A percentile compares a stretch with the other conserved stretches of the same genome.
phyloP scores from a whole-genome alignment of 805 yeast genomes.

The Candida manassasensis region DNA sequence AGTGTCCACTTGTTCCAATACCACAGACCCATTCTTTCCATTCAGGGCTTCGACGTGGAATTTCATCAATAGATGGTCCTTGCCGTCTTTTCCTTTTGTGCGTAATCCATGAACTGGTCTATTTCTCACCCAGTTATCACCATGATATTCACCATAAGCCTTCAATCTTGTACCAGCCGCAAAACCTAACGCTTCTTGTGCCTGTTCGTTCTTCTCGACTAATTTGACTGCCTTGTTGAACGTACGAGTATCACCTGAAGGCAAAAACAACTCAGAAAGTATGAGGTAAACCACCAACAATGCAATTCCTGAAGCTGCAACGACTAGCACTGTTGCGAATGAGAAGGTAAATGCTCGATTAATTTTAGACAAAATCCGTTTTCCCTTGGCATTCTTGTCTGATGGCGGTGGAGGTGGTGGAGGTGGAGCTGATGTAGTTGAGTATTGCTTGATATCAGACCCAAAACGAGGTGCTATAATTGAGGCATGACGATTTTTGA shows the following conservation, averaged over 20 bases:
- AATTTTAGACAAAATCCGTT: constrained; percentile 41
- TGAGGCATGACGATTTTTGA: too few species aligned
- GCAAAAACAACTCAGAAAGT: constrained; percentile 75
- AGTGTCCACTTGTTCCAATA: constrained; percentile 74
- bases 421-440: constrained; percentile 20
- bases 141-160: constrained; percentile 73
- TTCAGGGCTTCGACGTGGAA: constrained; percentile 76
- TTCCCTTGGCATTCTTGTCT: constrained; percentile 38
- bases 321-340: constrained; percentile 54
- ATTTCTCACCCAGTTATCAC: constrained; percentile 82
- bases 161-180: constrained; percentile 56
- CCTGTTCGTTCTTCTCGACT: constrained; percentile 62
- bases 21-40: constrained; percentile 62
- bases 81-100: constrained; percentile 67
- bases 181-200: constrained; percentile 55
- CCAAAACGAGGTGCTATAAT: too few species aligned
- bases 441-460: constrained; percentile 4
- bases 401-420: constrained; percentile 35
- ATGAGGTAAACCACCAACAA: constrained; percentile 67
- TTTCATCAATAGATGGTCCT: constrained; percentile 77
- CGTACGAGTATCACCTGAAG: constrained; percentile 87
- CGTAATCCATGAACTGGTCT: constrained; percentile 74
- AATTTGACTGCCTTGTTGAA: constrained; percentile 81
- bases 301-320: constrained; percentile 67
- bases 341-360: constrained; percentile 59